Evolutionary conservation across 1,284 basidiomycete species (phyloP).

Genomic region (Ceratobasidium theobromae): DNA sequence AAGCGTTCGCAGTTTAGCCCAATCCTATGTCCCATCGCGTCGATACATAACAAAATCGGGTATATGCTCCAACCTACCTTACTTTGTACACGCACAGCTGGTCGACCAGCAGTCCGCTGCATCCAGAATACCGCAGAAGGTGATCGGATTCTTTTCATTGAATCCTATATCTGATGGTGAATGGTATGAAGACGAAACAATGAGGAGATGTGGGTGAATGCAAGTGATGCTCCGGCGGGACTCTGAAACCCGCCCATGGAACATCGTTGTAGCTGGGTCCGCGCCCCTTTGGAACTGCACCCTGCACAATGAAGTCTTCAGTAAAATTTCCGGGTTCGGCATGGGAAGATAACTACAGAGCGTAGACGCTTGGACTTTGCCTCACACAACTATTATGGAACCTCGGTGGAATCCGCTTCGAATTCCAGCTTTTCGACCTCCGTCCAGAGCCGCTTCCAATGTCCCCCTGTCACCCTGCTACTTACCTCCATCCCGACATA

Average conservation of each 20-base stretch:
- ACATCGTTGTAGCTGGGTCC: too few relatives aligned
- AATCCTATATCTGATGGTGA: not conserved
- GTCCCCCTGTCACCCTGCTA: constrained; percentile 12
- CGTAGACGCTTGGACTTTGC: too few relatives aligned
- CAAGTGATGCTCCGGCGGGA: too few relatives aligned
- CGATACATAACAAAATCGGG: too few relatives aligned
- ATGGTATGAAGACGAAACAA: not conserved
- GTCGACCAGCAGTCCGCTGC: not conserved
- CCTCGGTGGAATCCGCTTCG: constrained; percentile 7
- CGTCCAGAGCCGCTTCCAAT: constrained; percentile 4
- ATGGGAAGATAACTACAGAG: too few relatives aligned
- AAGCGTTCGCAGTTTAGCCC: constrained; percentile 38
- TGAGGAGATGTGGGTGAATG: too few relatives aligned
- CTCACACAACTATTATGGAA: not conserved
- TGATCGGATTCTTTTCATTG: constrained; percentile 8
- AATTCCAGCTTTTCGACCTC: constrained; percentile 18
- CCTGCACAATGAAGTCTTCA: too few relatives aligned
- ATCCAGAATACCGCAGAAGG: not conserved
- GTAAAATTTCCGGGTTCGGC: too few relatives aligned
- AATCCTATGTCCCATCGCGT: constrained; percentile 5
- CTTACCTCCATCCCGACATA: not conserved
- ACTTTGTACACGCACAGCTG: not conserved
- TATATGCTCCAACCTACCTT: not conserved
- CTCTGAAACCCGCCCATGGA: too few relatives aligned
- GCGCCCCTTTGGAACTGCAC: too few relatives aligned